Evolutionary conservation across 352 stramenopile species (phyloP).

Genomic region (Halophytophthora polymorphica): DNA sequence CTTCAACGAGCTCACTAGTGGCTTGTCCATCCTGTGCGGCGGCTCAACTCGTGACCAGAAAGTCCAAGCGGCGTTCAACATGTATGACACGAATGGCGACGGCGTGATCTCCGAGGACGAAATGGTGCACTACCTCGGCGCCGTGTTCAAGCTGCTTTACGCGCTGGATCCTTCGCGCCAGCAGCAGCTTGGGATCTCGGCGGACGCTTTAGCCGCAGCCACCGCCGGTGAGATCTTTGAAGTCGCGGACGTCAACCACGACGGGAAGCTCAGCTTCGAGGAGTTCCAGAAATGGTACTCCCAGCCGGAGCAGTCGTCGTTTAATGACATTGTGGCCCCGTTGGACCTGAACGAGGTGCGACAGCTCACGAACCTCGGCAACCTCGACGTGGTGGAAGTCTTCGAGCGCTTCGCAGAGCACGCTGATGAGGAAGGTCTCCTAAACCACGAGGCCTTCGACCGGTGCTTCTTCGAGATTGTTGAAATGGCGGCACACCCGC

Average conservation of each 20-base stretch:
- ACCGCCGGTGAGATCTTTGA: conserved; percentile 85
- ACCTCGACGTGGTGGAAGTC: conserved; percentile 80
- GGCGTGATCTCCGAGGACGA: conserved; percentile 83
- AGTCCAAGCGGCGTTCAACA: conserved; percentile 73
- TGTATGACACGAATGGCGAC: conserved; percentile 83
- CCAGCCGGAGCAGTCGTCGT: conserved; percentile 58
- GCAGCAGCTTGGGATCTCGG: conserved; percentile 53
- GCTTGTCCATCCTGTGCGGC: conserved; percentile 67
- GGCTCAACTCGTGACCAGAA: conserved; percentile 56
- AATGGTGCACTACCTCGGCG: conserved; percentile 85
- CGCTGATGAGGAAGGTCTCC: conserved; percentile 51
- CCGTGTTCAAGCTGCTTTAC: conserved; percentile 81
- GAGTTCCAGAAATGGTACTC: conserved; percentile 87
- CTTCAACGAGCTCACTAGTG: conserved; percentile 72
- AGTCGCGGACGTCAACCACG: conserved; percentile 80
- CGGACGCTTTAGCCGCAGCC: conserved; percentile 56
- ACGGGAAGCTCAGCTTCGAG: conserved; percentile 80
- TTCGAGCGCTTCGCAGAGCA: conserved; percentile 84
- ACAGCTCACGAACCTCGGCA: conserved; percentile 78
- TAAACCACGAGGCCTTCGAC: conserved; percentile 69
- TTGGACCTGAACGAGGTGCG: conserved; percentile 82
- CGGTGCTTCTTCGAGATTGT: conserved; percentile 73
- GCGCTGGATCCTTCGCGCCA: conserved; percentile 60
- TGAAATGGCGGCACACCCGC: conserved; percentile 56
- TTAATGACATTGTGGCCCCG: conserved; percentile 69